Conservation (phyloP, 345 rosid genomes). For the Syzygium grande region DNA sequence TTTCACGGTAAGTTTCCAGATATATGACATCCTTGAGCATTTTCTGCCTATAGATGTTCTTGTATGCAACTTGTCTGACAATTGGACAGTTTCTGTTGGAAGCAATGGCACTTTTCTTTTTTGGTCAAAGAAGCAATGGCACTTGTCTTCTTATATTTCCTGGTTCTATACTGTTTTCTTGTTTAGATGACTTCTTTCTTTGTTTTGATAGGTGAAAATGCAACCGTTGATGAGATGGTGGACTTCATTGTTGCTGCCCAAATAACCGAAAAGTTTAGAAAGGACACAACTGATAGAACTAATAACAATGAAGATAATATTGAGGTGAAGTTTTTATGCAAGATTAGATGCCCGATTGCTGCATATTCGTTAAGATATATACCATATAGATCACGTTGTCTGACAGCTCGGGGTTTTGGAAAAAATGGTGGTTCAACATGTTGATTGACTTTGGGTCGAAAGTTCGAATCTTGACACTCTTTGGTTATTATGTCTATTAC, state of each 20-base stretch:
- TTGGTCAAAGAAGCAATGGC: background rate
- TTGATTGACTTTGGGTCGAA: background rate
- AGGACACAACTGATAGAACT: constrained; percentile 23
- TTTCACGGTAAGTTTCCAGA: background rate
- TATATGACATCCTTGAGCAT: background rate
- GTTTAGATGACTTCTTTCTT: background rate
- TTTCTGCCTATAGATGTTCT: background rate
- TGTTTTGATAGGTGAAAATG: constrained; percentile 40
- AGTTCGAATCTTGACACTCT: background rate
- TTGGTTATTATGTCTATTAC: background rate
- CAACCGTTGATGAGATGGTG: constrained; percentile 56
- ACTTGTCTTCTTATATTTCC: background rate
- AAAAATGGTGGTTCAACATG: background rate
- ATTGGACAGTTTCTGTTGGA: background rate
- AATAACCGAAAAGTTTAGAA: constrained; percentile 46
- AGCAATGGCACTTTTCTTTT: background rate
- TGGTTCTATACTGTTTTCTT: background rate
- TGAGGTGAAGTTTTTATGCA: constrained; percentile 30
- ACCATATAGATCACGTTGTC: background rate
- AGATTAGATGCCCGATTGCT: background rate
- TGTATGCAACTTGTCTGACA: background rate
- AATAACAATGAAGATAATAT: constrained; percentile 16
- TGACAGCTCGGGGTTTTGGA: background rate
- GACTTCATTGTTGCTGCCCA: constrained; percentile 85
- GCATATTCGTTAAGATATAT: background rate